phyloP scores from a whole-genome alignment of 2,329 filamentous ascomycete species.

The Phyllosticta citribraziliensis region DNA sequence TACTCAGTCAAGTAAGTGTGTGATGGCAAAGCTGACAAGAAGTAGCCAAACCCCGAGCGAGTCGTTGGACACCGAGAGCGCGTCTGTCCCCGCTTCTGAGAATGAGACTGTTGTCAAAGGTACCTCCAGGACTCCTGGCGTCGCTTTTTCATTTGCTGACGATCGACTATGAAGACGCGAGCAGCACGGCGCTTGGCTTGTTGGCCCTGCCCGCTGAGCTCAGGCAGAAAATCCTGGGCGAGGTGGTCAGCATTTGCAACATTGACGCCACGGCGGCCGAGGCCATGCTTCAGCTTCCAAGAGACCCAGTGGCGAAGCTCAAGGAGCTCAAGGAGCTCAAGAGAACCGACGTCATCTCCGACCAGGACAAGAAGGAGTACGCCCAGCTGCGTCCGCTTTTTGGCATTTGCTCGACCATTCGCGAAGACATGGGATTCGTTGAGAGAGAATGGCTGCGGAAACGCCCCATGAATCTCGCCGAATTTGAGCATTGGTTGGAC shows the following conservation, averaged over 20 bases:
- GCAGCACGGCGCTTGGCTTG: too few species aligned
- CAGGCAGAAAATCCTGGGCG: neutral
- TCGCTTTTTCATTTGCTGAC: too few species aligned
- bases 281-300: neutral
- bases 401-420: neutral
- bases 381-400: neutral
- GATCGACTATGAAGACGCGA: too few species aligned
- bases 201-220: neutral
- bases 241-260: neutral
- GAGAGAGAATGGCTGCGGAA: neutral
- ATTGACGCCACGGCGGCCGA: neutral
- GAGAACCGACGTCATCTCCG: neutral
- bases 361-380: neutral
- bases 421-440: neutral
- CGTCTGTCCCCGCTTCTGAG: too few species aligned
- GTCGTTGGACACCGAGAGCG: too few species aligned
- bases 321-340: neutral
- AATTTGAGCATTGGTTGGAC: neutral
- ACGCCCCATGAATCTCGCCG: neutral
- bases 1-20: too few species aligned
- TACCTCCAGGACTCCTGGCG: too few species aligned
- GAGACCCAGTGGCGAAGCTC: neutral
- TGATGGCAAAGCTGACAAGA: too few species aligned
- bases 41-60: too few species aligned
- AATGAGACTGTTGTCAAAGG: too few species aligned